A percentile compares a stretch with the other conserved stretches of the same genome.
These are phyloP conservation scores for Gossypium arboreum DNA, from an alignment of 345 rosid species.

Conservation along the genomic window DNA sequence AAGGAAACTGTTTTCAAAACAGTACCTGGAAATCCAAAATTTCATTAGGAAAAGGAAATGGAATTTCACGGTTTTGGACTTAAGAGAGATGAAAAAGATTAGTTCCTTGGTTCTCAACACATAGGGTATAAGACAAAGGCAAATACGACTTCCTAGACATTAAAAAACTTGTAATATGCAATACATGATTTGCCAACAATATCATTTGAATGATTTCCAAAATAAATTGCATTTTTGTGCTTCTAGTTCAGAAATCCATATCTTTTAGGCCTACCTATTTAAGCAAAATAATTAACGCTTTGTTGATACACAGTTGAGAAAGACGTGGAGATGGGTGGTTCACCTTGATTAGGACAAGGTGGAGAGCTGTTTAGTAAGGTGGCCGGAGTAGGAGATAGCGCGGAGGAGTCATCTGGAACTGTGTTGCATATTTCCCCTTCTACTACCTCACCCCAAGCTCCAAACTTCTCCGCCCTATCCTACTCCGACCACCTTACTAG, in stretches of 20 bases:
- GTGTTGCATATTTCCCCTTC: no score
- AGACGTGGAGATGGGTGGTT: no score
- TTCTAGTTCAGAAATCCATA: not conserved
- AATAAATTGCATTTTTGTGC: not conserved
- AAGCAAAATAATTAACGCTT: not conserved
- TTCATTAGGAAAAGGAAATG: not conserved
- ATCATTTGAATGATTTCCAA: not conserved
- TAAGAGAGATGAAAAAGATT: not conserved
- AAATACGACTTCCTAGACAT: not conserved
- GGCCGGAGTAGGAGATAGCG: no score
- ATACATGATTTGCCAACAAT: not conserved
- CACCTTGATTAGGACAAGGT: no score
- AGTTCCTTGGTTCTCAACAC: not conserved
- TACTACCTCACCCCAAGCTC: no score
- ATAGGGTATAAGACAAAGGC: no score
- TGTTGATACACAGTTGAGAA: no score
- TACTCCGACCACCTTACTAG: no score
- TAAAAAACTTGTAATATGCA: not conserved
- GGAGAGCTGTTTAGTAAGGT: no score
- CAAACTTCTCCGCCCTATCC: no score
- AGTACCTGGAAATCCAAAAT: constrained; percentile 52
- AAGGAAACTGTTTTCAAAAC: constrained; percentile 90
- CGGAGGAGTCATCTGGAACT: no score
- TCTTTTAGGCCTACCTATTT: not conserved
- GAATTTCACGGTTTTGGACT: not conserved